A percentile compares a stretch with the other conserved stretches of the same genome.
phyloP scores from a whole-genome alignment of 257 asterid species.

The Buddleja alternifolia region DNA sequence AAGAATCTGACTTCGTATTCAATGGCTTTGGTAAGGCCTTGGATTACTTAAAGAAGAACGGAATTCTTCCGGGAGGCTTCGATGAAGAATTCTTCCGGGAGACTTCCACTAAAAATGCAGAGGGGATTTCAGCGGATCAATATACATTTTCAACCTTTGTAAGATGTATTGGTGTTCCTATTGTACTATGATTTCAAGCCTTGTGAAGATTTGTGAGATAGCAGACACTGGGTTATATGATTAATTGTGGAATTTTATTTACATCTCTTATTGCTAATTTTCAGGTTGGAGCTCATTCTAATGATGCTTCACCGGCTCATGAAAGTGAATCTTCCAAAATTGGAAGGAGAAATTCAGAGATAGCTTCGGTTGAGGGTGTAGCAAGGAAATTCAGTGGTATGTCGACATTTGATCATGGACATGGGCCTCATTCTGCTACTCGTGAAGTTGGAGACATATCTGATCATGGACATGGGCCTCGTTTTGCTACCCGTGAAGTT shows the following conservation, averaged over 20 bases:
- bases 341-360: slow-evolving; percentile 26
- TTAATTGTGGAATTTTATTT: neutral
- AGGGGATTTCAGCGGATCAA: no score
- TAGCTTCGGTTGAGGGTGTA: slow-evolving; percentile 24
- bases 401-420: slow-evolving; percentile 2
- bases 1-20: no score
- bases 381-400: slow-evolving; percentile 31
- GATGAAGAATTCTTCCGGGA: no score
- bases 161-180: neutral
- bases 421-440: slow-evolving; percentile 21
- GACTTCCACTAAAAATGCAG: no score
- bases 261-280: neutral
- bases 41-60: no score
- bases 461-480: slow-evolving; percentile 13
- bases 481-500: slow-evolving; percentile 15
- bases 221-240: neutral
- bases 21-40: no score
- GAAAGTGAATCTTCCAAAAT: slow-evolving; percentile 26
- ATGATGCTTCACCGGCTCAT: slow-evolving; percentile 22
- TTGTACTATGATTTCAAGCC: neutral
- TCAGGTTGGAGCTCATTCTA: slow-evolving; percentile 38
- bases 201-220: neutral
- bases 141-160: neutral
- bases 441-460: neutral
- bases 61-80: no score